These are phyloP conservation scores for Leishmania guyanensis DNA, from an alignment of 208 protist genomes.

Conservation along the genomic window DNA sequence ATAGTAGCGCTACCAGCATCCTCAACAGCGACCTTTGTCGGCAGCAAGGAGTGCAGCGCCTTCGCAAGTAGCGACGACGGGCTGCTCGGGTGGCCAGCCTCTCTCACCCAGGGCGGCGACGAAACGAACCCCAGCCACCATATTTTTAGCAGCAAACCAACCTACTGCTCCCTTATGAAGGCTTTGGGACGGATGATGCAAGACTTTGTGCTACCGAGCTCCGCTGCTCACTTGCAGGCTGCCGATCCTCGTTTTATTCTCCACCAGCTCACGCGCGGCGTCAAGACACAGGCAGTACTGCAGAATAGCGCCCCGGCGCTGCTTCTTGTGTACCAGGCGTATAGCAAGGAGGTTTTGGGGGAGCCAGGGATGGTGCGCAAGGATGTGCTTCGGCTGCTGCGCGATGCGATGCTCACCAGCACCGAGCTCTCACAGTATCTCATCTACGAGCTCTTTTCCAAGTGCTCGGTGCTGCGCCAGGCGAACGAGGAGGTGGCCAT, in stretches of 20 bases:
- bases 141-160: not conserved
- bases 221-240: conserved; percentile 10
- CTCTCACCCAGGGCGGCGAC: not conserved
- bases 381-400: conserved; percentile 73
- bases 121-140: not conserved
- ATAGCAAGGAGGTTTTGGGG: conserved; percentile 80
- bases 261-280: conserved; percentile 50
- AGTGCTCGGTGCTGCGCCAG: conserved; percentile 62
- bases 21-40: no score
- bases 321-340: conserved; percentile 66
- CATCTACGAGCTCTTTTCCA: conserved; percentile 81
- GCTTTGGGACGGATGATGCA: conserved; percentile 30
- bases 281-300: conserved; percentile 59
- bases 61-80: not conserved
- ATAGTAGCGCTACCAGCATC: not conserved
- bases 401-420: conserved; percentile 89
- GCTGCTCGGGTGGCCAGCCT: not conserved
- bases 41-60: not conserved
- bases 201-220: conserved; percentile 21
- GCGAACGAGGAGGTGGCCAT: conserved; percentile 52
- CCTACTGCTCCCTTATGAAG: conserved; percentile 26
- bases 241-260: conserved; percentile 31
- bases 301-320: conserved; percentile 56
- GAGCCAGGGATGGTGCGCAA: conserved; percentile 67
- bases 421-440: conserved; percentile 87